phyloP scores from a whole-genome alignment of 1,139 yeast genomes.

The Saccharomycopsis hybrid region DNA sequence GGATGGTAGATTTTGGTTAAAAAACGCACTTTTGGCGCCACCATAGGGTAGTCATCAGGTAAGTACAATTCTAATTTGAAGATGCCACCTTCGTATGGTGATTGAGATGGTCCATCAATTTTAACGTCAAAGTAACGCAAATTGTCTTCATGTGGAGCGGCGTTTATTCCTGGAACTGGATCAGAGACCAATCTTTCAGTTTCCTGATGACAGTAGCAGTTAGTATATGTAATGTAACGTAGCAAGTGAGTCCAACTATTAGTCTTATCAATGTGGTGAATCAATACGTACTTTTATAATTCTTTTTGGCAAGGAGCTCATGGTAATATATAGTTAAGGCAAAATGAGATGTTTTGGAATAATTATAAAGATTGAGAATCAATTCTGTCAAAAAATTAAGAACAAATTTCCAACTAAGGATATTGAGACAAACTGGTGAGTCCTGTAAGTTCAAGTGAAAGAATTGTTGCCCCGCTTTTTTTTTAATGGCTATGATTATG shows the following conservation, averaged over 20 bases:
- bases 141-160: constrained; percentile 89
- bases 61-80: constrained; percentile 71
- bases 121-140: constrained; percentile 84
- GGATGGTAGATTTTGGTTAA: constrained; percentile 94
- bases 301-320: constrained; percentile 77
- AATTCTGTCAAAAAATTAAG: too few relatives aligned
- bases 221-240: too few relatives aligned
- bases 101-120: constrained; percentile 82
- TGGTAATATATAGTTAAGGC: constrained; percentile 26
- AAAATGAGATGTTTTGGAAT: too few relatives aligned
- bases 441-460: too few relatives aligned
- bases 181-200: constrained; percentile 88
- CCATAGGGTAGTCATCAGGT: constrained; percentile 91
- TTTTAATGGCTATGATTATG: too few relatives aligned
- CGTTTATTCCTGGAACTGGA: constrained; percentile 95
- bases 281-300: constrained; percentile 65
- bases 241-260: too few relatives aligned
- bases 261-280: too few relatives aligned
- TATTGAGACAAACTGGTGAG: too few relatives aligned
- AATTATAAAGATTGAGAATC: too few relatives aligned
- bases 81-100: constrained; percentile 77
- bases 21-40: constrained; percentile 90
- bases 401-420: too few relatives aligned
- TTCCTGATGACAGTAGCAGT: constrained; percentile 55
- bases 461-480: too few relatives aligned